Conservation (phyloP, 192 early-diverging fungal species). For the Backusella sp. region DNA sequence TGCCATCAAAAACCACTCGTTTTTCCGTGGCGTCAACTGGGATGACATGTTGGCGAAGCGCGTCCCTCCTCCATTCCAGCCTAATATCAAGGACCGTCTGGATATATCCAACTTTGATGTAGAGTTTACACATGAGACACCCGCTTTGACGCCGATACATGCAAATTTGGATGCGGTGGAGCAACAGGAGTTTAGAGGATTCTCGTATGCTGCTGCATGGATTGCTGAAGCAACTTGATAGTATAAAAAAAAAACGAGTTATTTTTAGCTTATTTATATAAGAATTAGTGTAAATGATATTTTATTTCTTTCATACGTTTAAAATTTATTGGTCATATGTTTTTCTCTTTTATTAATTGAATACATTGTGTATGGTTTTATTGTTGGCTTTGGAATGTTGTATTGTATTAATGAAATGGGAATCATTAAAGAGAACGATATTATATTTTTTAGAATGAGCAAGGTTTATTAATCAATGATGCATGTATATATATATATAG, state of each 20-base stretch:
- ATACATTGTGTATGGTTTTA: no score
- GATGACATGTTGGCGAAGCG: slow-evolving; percentile 66
- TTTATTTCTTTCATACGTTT: neutral
- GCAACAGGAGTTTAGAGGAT: slow-evolving; percentile 87
- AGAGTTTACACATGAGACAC: slow-evolving; percentile 89
- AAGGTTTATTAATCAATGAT: no score
- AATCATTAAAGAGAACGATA: no score
- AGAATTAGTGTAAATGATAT: neutral
- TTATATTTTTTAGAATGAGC: no score
- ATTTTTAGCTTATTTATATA: slow-evolving; percentile 1
- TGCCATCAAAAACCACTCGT: slow-evolving; percentile 71
- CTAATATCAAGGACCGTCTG: slow-evolving; percentile 63
- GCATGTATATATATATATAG: no score
- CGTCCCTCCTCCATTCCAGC: slow-evolving; percentile 67
- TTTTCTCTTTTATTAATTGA: neutral
- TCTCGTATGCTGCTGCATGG: slow-evolving; percentile 90
- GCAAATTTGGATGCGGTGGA: slow-evolving; percentile 77
- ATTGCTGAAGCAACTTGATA: slow-evolving; percentile 27
- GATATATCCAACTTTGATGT: slow-evolving; percentile 97
- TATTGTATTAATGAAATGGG: no score
- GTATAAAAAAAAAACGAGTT: neutral
- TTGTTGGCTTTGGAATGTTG: no score
- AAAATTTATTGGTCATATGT: neutral
- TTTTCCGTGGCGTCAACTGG: slow-evolving; percentile 76
- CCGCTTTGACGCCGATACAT: slow-evolving; percentile 85